phyloP scores from a whole-genome alignment of 2,329 filamentous ascomycete genomes.

The Paecilomyces dactylethromorphus region DNA sequence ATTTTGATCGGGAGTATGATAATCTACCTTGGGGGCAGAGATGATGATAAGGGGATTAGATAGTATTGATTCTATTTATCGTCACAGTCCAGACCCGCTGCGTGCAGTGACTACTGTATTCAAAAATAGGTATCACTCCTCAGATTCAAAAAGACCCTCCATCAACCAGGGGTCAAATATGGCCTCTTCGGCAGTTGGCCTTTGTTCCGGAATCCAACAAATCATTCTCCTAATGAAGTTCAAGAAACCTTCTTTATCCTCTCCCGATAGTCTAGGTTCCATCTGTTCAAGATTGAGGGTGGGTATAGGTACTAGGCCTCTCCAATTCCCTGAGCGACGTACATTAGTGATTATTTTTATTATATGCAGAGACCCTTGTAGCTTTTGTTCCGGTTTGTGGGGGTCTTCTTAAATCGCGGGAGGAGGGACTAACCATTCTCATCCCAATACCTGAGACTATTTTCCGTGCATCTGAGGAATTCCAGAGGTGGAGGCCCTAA shows the following conservation, averaged over 20 bases:
- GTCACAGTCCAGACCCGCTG: too few species aligned
- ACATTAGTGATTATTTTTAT: not conserved
- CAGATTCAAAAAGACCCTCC: constrained; percentile 7
- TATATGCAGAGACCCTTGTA: too few species aligned
- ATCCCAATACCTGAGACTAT: not conserved
- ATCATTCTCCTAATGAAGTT: constrained; percentile 20
- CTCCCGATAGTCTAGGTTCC: constrained; percentile 15
- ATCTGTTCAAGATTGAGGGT: constrained; percentile 11
- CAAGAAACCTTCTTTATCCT: constrained; percentile 18
- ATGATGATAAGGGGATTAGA: too few species aligned
- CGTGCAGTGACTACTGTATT: too few species aligned
- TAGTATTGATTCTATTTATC: too few species aligned
- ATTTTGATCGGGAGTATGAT: too few species aligned
- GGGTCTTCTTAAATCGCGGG: too few species aligned
- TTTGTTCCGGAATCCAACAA: constrained; percentile 18
- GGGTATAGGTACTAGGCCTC: constrained; percentile 11
- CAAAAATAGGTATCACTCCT: too few species aligned
- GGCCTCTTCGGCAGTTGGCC: constrained; percentile 26
- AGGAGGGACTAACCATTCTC: not conserved
- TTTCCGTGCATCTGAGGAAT: not conserved
- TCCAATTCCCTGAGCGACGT: constrained; percentile 13
- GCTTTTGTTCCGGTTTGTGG: too few species aligned
- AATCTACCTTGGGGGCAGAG: too few species aligned
- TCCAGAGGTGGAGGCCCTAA: not conserved
- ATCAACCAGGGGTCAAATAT: constrained; percentile 34